A percentile compares a stretch with the other conserved stretches of the same genome.
These are phyloP conservation scores for Mrakia hoshinonis DNA, from an alignment of 768 basidiomycete genomes.

Conservation along the genomic window DNA sequence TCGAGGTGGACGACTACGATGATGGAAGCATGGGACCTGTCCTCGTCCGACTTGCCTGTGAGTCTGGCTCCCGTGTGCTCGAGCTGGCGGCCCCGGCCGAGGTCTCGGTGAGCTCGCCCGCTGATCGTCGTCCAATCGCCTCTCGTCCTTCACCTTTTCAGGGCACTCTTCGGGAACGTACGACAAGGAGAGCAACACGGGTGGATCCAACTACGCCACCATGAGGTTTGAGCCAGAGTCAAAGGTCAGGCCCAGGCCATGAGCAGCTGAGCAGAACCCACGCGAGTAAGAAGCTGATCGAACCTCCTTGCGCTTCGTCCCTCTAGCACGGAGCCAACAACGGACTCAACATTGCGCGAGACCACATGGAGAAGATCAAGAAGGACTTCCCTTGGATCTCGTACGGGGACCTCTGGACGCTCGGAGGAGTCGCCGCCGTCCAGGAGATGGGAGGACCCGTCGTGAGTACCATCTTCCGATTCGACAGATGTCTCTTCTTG, in stretches of 20 bases:
- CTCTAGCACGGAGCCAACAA: conserved; percentile 57
- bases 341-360: conserved; percentile 71
- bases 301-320: neutral
- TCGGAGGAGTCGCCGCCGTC: conserved; percentile 82
- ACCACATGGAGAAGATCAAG: conserved; percentile 26
- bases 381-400: conserved; percentile 48
- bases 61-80: neutral
- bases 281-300: neutral
- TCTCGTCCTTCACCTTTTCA: no score
- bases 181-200: conserved; percentile 54
- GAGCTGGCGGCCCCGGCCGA: neutral
- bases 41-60: conserved; percentile 64
- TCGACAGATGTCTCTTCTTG: neutral
- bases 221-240: conserved; percentile 79
- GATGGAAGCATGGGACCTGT: conserved; percentile 60
- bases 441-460: conserved; percentile 80
- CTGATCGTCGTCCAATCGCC: no score
- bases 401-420: conserved; percentile 95
- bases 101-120: neutral
- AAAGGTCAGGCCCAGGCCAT: neutral
- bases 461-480: neutral
- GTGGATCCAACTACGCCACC: conserved; percentile 72
- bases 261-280: no score
- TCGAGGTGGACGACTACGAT: conserved; percentile 53
- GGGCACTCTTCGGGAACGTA: conserved; percentile 90